Conservation (phyloP, 2,329 filamentous ascomycete genomes). For the Macrophomina pseudophaseolina region DNA sequence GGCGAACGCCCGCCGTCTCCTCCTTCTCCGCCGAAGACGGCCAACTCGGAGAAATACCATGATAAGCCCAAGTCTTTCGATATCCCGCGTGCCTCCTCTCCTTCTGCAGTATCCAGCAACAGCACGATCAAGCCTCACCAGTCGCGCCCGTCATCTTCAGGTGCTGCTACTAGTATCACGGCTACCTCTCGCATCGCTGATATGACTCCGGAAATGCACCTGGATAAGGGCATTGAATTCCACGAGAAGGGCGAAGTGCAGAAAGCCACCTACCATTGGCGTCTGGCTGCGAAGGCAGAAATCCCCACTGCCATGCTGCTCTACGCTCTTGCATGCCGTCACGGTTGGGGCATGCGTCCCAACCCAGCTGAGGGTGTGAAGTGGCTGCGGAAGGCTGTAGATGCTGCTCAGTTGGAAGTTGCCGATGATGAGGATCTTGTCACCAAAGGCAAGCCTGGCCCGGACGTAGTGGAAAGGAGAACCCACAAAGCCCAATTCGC, state of each 20-base stretch:
- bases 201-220: constrained; percentile 83
- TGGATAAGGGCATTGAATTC: constrained; percentile 85
- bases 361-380: constrained; percentile 88
- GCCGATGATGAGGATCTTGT: constrained; percentile 76
- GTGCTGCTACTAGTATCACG: constrained; percentile 18
- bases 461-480: constrained; percentile 72
- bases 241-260: constrained; percentile 87
- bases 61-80: constrained; percentile 33
- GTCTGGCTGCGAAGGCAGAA: constrained; percentile 82
- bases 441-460: constrained; percentile 64
- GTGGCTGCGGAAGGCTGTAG: constrained; percentile 91
- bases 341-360: constrained; percentile 96
- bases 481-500: constrained; percentile 92
- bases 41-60: constrained; percentile 11
- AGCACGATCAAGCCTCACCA: constrained; percentile 47
- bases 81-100: constrained; percentile 31
- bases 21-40: constrained; percentile 45
- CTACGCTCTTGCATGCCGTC: constrained; percentile 91
- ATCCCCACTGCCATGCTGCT: constrained; percentile 94
- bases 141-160: constrained; percentile 19
- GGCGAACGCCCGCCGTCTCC: constrained; percentile 42
- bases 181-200: constrained; percentile 58
- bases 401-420: constrained; percentile 80
- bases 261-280: constrained; percentile 94
- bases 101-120: constrained; percentile 49